phyloP scores from a whole-genome alignment of 805 yeast species.

The Lachancea sp. region DNA sequence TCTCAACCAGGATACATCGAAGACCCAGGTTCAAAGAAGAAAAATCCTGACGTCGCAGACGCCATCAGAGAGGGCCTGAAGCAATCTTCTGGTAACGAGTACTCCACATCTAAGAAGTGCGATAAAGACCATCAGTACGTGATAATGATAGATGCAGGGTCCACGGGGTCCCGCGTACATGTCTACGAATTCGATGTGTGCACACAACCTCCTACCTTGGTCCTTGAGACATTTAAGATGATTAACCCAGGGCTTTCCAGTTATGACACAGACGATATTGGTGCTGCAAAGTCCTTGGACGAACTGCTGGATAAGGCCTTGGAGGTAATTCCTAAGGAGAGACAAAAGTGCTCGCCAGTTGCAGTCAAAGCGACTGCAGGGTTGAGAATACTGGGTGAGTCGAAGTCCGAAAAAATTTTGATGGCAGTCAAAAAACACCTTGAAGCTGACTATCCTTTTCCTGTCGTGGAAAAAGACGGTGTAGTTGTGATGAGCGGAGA shows the following conservation, averaged over 20 bases:
- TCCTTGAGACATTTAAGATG: conserved; percentile 81
- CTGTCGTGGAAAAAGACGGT: conserved; percentile 83
- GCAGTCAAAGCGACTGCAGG: conserved; percentile 99
- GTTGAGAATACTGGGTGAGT: conserved; percentile 74
- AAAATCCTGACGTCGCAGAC: conserved; percentile 22
- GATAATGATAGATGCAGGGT: conserved; percentile 96
- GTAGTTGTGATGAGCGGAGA: conserved; percentile 91
- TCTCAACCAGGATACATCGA: conserved; percentile 24
- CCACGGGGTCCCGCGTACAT: conserved; percentile 94
- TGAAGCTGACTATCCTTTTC: conserved; percentile 80
- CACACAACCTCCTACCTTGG: conserved; percentile 70
- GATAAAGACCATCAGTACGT: conserved; percentile 57
- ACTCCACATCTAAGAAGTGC: conserved; percentile 27
- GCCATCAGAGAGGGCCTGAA: conserved; percentile 27
- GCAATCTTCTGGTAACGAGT: conserved; percentile 17
- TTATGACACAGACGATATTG: conserved; percentile 68
- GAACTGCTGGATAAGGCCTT: conserved; percentile 73
- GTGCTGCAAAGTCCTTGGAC: conserved; percentile 88
- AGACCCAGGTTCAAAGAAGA: conserved; percentile 17
- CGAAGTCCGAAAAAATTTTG: conserved; percentile 63
- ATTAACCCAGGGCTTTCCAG: conserved; percentile 87
- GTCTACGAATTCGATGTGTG: conserved; percentile 89
- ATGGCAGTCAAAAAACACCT: conserved; percentile 70
- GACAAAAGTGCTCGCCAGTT: conserved; percentile 79
- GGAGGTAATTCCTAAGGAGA: conserved; percentile 63